Percentiles rank a stretch among this genome's conserved stretches.
Evolutionary conservation across 495 filamentous ascomycete genomes (phyloP).

Genomic region (Lasiosphaeria miniovina): DNA sequence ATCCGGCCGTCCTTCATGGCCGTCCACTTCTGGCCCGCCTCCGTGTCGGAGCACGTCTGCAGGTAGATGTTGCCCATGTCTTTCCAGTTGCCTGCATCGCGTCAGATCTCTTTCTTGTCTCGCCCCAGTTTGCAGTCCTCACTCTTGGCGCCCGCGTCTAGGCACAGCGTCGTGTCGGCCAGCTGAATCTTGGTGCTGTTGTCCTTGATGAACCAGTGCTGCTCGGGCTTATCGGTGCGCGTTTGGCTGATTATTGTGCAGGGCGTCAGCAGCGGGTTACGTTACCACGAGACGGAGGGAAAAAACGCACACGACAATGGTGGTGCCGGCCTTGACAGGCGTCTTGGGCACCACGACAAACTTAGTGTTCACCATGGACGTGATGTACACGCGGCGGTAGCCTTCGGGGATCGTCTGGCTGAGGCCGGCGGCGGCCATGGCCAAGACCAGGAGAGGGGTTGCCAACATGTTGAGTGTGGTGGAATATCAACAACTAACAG

Average conservation of each 20-base stretch:
- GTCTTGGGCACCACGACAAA: constrained; percentile 48
- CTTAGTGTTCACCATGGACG: constrained; percentile 48
- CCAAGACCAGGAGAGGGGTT: constrained; percentile 36
- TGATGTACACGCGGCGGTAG: constrained; percentile 50
- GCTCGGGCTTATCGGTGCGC: constrained; percentile 37
- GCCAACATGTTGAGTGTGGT: constrained; percentile 36
- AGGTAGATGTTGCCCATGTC: constrained; percentile 49
- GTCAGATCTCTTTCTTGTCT: not conserved
- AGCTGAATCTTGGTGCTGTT: constrained; percentile 45
- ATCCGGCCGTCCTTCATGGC: constrained; percentile 50
- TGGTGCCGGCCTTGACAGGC: constrained; percentile 31
- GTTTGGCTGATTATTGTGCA: constrained; percentile 33
- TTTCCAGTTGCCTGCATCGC: constrained; percentile 46
- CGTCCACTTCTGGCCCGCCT: constrained; percentile 43
- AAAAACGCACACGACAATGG: constrained; percentile 41
- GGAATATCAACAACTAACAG: too few species aligned
- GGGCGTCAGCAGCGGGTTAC: not conserved
- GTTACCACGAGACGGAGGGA: not conserved
- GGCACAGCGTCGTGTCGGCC: constrained; percentile 43
- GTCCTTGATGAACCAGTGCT: constrained; percentile 49
- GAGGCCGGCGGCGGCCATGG: constrained; percentile 45
- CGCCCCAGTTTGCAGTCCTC: constrained; percentile 10
- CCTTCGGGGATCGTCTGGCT: constrained; percentile 40
- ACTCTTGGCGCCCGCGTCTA: constrained; percentile 50
- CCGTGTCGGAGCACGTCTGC: constrained; percentile 41